Evolutionary conservation across 352 stramenopile genomes (phyloP), one percentile per base, ranked within the genome.

Genomic region (Sclerospora graminicola): DNA sequence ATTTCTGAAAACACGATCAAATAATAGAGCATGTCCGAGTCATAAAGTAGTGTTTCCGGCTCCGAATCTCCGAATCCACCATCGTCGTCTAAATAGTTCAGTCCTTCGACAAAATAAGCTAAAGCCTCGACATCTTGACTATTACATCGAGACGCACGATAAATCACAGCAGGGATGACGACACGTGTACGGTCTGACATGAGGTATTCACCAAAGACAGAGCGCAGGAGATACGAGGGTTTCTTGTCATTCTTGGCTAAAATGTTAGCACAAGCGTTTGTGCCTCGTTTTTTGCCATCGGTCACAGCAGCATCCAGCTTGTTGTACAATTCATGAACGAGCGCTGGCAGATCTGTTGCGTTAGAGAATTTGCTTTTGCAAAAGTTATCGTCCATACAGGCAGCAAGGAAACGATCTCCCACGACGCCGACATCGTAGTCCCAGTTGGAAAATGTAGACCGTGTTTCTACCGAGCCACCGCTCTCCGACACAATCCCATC

Each of bases 1-100:
- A 85, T 82, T 38, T 86, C 74, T 1, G 71, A 84, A 45, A 84
- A 86, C 30, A 86, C 74, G 41, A 86, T 74, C n/a, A 86, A 41
- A 24, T 83, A 76, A 48, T 86, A 86, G 15, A 86, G 60, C 69
- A 84, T 80, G 40, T 83, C 69, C 23, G 72, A 84, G 40, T 72
- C 62, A 46, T 64, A 84, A 31, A 84, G 43, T 28, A 82, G 20
- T 15, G 53, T 68, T 34, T 77, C 63, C 3, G 71, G 48, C 36
- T 82, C 69, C 0, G 52, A 54, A 18, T 69, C 57, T 0, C 54
- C 31, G 14, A 57, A 53, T 0, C 26, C 59, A 13, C 44, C 29
- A 15, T 60, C 31, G 0, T 45, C 46, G 7, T 52, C 21, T 9
- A 36, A 34, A 33, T 38, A 53, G 13, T 13, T 19, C 1, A 53